Base-by-base conservation (phyloP, 768 basidiomycete genomes). In the Mycena indigotica region DNA sequence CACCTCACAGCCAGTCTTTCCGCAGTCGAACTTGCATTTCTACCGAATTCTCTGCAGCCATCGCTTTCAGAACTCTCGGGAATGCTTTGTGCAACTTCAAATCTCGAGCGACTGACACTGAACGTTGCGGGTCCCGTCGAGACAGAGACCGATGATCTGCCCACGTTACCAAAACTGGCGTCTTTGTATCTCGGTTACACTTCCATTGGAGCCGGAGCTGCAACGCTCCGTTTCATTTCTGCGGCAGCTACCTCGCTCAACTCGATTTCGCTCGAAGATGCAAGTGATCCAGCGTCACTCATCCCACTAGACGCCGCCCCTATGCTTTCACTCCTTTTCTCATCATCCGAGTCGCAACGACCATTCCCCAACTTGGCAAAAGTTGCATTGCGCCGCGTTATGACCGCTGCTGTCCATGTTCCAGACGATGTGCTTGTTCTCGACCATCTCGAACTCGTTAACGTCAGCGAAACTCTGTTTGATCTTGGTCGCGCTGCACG, bases 21-120 rank as follows among this genome's bases (percentile, higher is more conserved):
- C 51, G 69, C 65, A 1, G 73, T 85, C 50, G 79, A 80, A 52
- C 75, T 86, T n/a, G 73, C 78, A 10, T 85, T 80, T 48, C 83
- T 82, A 65, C 77, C 76, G 17, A 52, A 61, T n/a, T 76, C 83
- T 50, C 83, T 84, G 46, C 80, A 84, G n/a, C 85, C 84, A 1
- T 75, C 75, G 38, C 62, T 75, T 25, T 58, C 62, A 24, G 80
- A 81, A 58, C 77, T 84, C 61, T 72, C 69, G 52, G 64, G 65
- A 19, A 70, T 86, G 23, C 75, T 86, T 5, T 44, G 60, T n/a
- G 67, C 73, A 12, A 77, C 71, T 38, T 73, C 76, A 4, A 56
- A 68, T 16, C 73, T 87, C 41, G 66, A 68, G 50, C 72, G 70
- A 48, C 74, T 88, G 46, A 71, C 67, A 30, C 59, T 88, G 26